Evolutionary conservation across 2,329 filamentous ascomycete species (phyloP), one percentile per base, ranked within the genome.

Genomic region (Talaromyces sp.): DNA sequence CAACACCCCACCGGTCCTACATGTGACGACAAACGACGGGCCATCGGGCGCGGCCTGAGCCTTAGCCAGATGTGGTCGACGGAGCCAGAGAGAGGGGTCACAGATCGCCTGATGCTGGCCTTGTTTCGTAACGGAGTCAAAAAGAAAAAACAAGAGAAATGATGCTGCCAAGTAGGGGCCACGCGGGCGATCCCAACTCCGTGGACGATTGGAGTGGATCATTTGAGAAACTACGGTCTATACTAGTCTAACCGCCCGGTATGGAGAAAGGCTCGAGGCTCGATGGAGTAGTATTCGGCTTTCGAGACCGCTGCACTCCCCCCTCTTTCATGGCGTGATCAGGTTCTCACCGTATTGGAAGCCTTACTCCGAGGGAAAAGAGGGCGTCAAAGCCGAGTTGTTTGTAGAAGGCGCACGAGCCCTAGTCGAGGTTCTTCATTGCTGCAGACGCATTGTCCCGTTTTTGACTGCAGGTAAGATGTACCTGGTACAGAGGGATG

Each of bases 271-370:
- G 19, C 45, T n/a, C 44, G 13, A 24, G 20, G 10, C 22, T n/a
- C n/a, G n/a, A n/a, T 20, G 17, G 10, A 35, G 30, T 47, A 47
- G 36, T 27, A 36, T 36, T 46, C 32, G 32, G 42, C 7, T 30
- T 30, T 17, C 4, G 27, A 9, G 33, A 27, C 30, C 20, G 17
- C 16, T 41, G 37, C n/a, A n/a, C n/a, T 27, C 24, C 4, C 24
- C 17, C 29, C 19, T 30, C 14, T 16, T 24, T 37, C 49, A 55
- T 52, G 53, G 49, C 45, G 49, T 52, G 49, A 52, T 52, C 49
- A 35, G 29, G 17, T 43, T 43, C 35, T 51, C 49, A 55, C 52
- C 48, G 44, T 45, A 52, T 24, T 19, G 40, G 24, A 20, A 16
- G 29, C 8, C 10, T 41, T 27, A n/a, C 44, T 52, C 44, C 42